These are phyloP conservation scores for Limonium bicolor DNA, from an alignment of 148 eudicot genomes.

Conservation along the genomic window DNA sequence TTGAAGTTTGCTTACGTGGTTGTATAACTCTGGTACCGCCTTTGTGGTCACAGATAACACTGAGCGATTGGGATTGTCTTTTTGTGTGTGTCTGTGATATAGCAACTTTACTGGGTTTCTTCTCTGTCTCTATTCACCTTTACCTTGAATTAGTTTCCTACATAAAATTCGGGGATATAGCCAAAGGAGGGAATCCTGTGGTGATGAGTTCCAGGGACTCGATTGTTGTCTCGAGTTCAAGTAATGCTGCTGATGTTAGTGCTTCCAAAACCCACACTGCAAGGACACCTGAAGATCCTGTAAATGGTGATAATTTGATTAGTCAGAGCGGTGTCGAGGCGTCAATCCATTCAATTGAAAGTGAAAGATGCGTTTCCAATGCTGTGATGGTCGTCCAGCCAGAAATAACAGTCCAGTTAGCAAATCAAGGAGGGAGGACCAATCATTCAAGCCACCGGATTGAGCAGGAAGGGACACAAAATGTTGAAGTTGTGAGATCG, in stretches of 20 bases:
- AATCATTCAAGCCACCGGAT: neutral
- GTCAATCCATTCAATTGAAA: neutral
- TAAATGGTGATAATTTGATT: neutral
- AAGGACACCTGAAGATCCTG: neutral
- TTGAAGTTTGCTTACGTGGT: constrained; percentile 1
- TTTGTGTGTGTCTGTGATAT: neutral
- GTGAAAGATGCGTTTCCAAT: neutral
- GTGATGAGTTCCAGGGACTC: constrained; percentile 4
- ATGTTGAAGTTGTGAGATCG: too few species aligned
- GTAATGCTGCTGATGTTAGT: neutral
- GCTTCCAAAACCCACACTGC: neutral
- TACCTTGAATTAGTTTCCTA: neutral
- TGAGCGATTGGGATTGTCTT: neutral
- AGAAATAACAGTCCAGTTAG: neutral
- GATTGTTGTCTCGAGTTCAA: neutral
- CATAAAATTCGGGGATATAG: neutral
- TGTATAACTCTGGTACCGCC: too few species aligned
- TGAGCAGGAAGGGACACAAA: neutral
- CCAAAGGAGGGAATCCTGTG: too few species aligned
- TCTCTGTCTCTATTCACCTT: too few species aligned
- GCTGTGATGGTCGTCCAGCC: neutral
- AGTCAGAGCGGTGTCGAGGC: neutral
- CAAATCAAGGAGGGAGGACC: neutral
- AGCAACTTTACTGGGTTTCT: neutral
- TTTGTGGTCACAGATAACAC: neutral